Percentiles rank a stretch among this genome's conserved stretches.
Evolutionary conservation across 148 eudicot genomes (phyloP).

Genomic region (Agrostemma githago): DNA sequence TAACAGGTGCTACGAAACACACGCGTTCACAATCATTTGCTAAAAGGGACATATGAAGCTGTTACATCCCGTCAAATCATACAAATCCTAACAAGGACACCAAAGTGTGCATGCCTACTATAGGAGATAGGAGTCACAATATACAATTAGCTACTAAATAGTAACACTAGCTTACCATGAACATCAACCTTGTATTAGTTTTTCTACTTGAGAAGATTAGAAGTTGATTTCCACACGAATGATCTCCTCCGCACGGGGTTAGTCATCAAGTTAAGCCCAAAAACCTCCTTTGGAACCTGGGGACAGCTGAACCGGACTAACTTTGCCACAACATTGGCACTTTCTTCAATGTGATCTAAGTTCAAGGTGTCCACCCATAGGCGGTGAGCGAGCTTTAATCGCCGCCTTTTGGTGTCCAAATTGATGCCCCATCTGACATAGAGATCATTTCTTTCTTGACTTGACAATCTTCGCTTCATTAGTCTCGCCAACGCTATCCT

Average conservation of each 20-base stretch:
- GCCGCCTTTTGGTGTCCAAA: slow-evolving; percentile 55
- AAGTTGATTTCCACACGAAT: slow-evolving; percentile 44
- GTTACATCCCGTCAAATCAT: background rate
- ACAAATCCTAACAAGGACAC: slow-evolving; percentile 2
- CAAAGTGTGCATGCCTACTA: background rate
- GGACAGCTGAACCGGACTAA: slow-evolving; percentile 48
- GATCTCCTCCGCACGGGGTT: slow-evolving; percentile 36
- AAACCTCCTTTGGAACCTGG: slow-evolving; percentile 70
- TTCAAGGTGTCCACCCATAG: slow-evolving; percentile 58
- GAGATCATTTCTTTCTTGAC: slow-evolving; percentile 53
- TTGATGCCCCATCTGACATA: slow-evolving; percentile 72
- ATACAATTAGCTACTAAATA: slow-evolving; percentile 18
- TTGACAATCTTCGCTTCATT: slow-evolving; percentile 62
- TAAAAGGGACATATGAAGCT: background rate
- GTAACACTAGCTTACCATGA: slow-evolving; percentile 18
- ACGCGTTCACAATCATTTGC: background rate
- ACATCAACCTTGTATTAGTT: background rate
- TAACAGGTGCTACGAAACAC: background rate
- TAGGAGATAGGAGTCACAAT: background rate
- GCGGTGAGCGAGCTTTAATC: slow-evolving; percentile 55
- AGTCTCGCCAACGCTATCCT: slow-evolving; percentile 65
- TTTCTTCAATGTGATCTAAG: slow-evolving; percentile 61
- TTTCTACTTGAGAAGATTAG: slow-evolving; percentile 30
- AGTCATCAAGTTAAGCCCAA: slow-evolving; percentile 66
- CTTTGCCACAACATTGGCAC: slow-evolving; percentile 71